Evolutionary conservation across 2,329 filamentous ascomycete genomes (phyloP).

Genomic region (Aspergillus amoenus): DNA sequence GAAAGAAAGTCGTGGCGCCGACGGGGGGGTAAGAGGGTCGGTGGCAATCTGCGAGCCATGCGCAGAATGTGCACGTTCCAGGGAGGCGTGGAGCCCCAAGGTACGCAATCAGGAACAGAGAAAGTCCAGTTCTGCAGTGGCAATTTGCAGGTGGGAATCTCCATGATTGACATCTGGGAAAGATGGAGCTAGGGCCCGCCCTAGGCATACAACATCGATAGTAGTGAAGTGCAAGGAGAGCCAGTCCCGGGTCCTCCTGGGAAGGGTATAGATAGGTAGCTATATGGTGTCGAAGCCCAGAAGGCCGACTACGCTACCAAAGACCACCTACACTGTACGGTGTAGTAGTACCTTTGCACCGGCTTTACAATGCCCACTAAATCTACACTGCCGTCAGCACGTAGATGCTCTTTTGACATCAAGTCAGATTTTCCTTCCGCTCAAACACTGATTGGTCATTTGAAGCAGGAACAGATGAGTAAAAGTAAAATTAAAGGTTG

Average conservation of each 20-base stretch:
- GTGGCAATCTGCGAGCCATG: background rate
- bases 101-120: constrained; percentile 1
- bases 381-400: too few species aligned
- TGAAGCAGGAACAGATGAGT: background rate
- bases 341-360: too few species aligned
- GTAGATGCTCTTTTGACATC: too few species aligned
- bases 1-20: background rate
- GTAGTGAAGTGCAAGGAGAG: too few species aligned
- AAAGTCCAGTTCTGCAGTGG: background rate
- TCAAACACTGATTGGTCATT: background rate
- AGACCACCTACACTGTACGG: too few species aligned
- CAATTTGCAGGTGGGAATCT: background rate
- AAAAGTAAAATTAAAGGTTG: background rate
- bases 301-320: too few species aligned
- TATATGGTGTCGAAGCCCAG: too few species aligned
- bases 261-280: too few species aligned
- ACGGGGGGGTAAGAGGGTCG: background rate
- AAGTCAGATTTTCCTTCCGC: too few species aligned
- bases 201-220: background rate
- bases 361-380: too few species aligned
- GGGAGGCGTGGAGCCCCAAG: background rate
- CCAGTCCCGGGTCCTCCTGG: too few species aligned
- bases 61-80: background rate
- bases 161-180: background rate
- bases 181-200: background rate